These are phyloP conservation scores for Pyracantha coccinea DNA, from an alignment of 331 rosid species.

Conservation along the genomic window DNA sequence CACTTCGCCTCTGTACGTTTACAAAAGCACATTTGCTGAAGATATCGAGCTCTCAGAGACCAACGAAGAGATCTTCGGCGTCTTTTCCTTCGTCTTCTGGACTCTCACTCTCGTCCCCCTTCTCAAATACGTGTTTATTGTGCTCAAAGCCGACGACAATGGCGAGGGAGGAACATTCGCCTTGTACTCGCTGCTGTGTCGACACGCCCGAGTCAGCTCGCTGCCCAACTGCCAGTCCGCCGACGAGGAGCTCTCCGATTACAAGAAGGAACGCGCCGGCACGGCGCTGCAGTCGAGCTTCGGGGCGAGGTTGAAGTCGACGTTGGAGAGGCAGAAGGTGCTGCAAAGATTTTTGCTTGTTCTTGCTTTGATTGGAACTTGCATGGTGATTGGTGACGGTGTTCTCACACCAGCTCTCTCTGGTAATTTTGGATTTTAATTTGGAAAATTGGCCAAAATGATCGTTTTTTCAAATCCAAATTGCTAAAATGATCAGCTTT, in stretches of 20 bases:
- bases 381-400: conserved; percentile 98
- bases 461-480: neutral
- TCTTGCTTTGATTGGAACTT: conserved; percentile 85
- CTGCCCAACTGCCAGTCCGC: conserved; percentile 71
- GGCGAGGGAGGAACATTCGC: conserved; percentile 99
- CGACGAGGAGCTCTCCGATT: conserved; percentile 67
- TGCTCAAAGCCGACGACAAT: conserved; percentile 84
- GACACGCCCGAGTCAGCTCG: conserved; percentile 70
- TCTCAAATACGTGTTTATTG: conserved; percentile 80
- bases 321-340: conserved; percentile 62
- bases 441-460: neutral
- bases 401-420: conserved; percentile 89
- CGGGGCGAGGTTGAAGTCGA: conserved; percentile 40
- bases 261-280: conserved; percentile 31
- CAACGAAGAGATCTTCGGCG: conserved; percentile 80
- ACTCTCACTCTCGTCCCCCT: conserved; percentile 76
- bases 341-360: conserved; percentile 71
- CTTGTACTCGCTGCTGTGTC: conserved; percentile 76
- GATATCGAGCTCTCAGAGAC: conserved; percentile 50
- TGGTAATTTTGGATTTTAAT: conserved; percentile 31
- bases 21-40: conserved; percentile 69
- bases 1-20: conserved; percentile 84
- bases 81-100: conserved; percentile 91
- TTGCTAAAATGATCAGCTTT: neutral
- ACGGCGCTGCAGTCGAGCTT: conserved; percentile 22